A percentile compares a stretch with the other conserved stretches of the same genome.
phyloP scores from a whole-genome alignment of 495 filamentous ascomycete genomes.

The Penicillium herquei region DNA sequence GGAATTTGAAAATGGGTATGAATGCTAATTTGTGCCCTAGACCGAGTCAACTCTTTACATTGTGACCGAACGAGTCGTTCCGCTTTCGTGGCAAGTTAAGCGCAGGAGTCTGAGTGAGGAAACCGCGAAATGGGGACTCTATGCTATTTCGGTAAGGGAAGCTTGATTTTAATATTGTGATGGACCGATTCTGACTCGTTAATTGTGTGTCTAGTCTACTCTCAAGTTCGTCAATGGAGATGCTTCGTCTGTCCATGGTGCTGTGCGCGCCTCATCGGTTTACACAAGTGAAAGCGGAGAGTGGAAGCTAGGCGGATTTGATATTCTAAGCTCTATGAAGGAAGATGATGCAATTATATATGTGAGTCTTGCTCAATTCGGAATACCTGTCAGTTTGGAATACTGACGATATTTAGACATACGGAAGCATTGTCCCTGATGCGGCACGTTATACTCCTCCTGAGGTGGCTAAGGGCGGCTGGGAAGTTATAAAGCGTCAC shows the following conservation, averaged over 20 bases:
- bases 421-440: conserved; percentile 83
- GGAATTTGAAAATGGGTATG: not conserved
- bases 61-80: conserved; percentile 84
- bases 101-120: conserved; percentile 80
- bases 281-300: conserved; percentile 94
- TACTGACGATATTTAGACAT: conserved; percentile 54
- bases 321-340: conserved; percentile 90
- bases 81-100: conserved; percentile 81
- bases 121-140: conserved; percentile 93
- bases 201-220: conserved; percentile 60
- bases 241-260: conserved; percentile 85
- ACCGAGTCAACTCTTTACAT: conserved; percentile 93
- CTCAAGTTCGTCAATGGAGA: conserved; percentile 95
- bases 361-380: conserved; percentile 47
- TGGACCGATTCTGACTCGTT: not conserved
- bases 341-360: conserved; percentile 93
- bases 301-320: conserved; percentile 94
- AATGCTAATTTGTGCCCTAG: conserved; percentile 37
- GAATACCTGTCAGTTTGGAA: not conserved
- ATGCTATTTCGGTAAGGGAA: conserved; percentile 68
- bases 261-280: conserved; percentile 77
- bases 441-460: conserved; percentile 78
- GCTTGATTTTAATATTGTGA: not conserved
- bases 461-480: conserved; percentile 80
- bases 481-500: conserved; percentile 82